Base-by-base conservation (phyloP, 352 stramenopile genomes). In the Aphanomyces invadans region DNA sequence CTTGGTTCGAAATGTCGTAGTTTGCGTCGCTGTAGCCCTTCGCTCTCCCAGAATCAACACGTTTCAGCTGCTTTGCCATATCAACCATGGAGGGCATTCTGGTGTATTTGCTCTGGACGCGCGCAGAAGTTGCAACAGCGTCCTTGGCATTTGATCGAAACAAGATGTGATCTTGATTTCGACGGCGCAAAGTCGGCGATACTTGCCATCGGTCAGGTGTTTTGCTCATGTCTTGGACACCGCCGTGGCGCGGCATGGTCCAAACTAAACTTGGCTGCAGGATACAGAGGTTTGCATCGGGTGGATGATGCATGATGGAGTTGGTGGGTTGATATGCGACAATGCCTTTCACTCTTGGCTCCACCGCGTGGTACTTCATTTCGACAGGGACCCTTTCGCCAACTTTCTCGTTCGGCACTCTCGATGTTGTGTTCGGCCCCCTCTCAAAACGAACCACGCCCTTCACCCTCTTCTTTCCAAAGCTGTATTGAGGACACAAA, bases 171-270 rank as follows among this genome's bases (percentile, higher is more conserved):
- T n/a, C n/a, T n/a, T n/a, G n/a, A n/a, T n/a, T n/a, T n/a, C n/a
- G n/a, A n/a, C n/a, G n/a, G n/a, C n/a, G n/a, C n/a, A 46, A 29
- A 25, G 42, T 63, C 55, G 48, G 48, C 7, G 48, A 28, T 55
- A 33, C 15, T 5, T 7, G 23, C 11, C 42, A 63, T 23, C 42
- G 28, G 21, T 63, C 55, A 48, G 11, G 55, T 48, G 11, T 12
- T 31, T 10, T 49, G 55, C 48, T 55, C 23, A 29, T 19, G 28
- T 46, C 17, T 15, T 19, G 21, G 36, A 23, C 42, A n/a, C n/a
- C 23, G 31, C 36, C 21, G 11, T 25, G 10, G 17, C 1, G 21
- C 15, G 55, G 17, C 38, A 15, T 17, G n/a, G 9, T 29, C 23
- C 7, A 32, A 28, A 15, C 28, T 15, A 33, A 32, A 15, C 15